Evolutionary conservation across 805 yeast genomes (phyloP).

Genomic region (Wickerhamomyces sydowiorum): DNA sequence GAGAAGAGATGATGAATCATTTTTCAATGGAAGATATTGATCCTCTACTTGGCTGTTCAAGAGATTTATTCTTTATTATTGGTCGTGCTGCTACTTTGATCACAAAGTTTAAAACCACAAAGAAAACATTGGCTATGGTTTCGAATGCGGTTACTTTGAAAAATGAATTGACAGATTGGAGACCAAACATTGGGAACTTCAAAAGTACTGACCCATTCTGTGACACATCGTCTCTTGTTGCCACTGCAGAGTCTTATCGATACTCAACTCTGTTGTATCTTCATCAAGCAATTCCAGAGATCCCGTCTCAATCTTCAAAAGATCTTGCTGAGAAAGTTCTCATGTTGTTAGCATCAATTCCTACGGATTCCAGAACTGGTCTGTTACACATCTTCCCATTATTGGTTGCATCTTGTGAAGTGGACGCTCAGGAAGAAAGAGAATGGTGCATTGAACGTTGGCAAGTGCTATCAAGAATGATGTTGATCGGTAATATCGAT

Average conservation of each 20-base stretch:
- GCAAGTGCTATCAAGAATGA: conserved; percentile 42
- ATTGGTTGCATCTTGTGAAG: conserved; percentile 62
- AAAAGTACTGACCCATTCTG: conserved; percentile 37
- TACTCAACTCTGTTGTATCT: conserved; percentile 52
- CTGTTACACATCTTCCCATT: conserved; percentile 63
- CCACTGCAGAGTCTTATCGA: conserved; percentile 68
- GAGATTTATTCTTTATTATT: conserved; percentile 55
- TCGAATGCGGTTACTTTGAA: conserved; percentile 51
- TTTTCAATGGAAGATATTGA: conserved; percentile 33
- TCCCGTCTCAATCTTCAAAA: conserved; percentile 49
- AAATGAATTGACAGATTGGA: conserved; percentile 50
- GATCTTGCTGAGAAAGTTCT: conserved; percentile 55
- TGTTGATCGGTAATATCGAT: conserved; percentile 66
- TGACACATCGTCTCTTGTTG: conserved; percentile 54
- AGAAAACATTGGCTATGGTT: conserved; percentile 41
- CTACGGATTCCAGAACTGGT: conserved; percentile 48
- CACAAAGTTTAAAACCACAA: conserved; percentile 33
- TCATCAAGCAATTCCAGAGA: conserved; percentile 69
- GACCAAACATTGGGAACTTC: conserved; percentile 41
- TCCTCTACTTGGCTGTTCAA: conserved; percentile 65
- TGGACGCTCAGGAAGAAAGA: conserved; percentile 49
- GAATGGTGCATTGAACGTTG: conserved; percentile 58
- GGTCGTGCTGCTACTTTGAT: conserved; percentile 58
- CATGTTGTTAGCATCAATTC: conserved; percentile 57
- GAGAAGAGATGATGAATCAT: conserved; percentile 1